Percentiles rank a stretch among this genome's conserved stretches.
Conservation (phyloP, 2,329 filamentous ascomycete species). For the Raffaelea albimanens region DNA sequence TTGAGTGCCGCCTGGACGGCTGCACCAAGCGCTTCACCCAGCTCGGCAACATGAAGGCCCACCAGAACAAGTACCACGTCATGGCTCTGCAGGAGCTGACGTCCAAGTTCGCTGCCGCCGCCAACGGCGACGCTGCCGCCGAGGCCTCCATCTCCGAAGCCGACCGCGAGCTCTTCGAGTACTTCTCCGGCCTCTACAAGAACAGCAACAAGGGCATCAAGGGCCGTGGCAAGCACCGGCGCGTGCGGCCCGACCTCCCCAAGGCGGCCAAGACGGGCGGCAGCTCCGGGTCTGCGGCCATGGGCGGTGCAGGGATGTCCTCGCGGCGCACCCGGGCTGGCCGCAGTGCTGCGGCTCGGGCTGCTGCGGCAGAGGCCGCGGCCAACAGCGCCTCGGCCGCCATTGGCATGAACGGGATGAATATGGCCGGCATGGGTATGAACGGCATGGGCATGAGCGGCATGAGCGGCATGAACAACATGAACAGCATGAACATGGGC, state of each 20-base stretch:
- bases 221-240: conserved; percentile 78
- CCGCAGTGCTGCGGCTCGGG: not conserved
- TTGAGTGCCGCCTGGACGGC: conserved; percentile 68
- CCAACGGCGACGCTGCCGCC: conserved; percentile 53
- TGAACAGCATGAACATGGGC: not conserved
- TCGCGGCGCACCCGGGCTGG: not conserved
- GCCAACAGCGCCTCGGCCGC: no score
- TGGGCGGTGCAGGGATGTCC: not conserved
- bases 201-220: conserved; percentile 99
- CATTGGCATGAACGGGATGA: not conserved
- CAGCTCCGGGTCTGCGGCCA: conserved; percentile 3
- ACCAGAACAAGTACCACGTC: conserved; percentile 90
- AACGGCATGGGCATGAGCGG: not conserved
- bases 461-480: not conserved
- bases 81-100: conserved; percentile 63
- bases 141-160: conserved; percentile 24
- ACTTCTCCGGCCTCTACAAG: conserved; percentile 85
- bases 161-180: conserved; percentile 69
- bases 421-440: not conserved
- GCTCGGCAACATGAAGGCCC: conserved; percentile 86
- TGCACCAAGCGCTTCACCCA: conserved; percentile 87
- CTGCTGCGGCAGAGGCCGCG: conserved; percentile 1
- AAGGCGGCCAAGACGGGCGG: conserved; percentile 16
- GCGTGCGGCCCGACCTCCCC: conserved; percentile 35
- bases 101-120: conserved; percentile 55